These are phyloP conservation scores for Achaetomium macrosporum DNA, from an alignment of 2,329 filamentous ascomycete genomes.

Conservation along the genomic window DNA sequence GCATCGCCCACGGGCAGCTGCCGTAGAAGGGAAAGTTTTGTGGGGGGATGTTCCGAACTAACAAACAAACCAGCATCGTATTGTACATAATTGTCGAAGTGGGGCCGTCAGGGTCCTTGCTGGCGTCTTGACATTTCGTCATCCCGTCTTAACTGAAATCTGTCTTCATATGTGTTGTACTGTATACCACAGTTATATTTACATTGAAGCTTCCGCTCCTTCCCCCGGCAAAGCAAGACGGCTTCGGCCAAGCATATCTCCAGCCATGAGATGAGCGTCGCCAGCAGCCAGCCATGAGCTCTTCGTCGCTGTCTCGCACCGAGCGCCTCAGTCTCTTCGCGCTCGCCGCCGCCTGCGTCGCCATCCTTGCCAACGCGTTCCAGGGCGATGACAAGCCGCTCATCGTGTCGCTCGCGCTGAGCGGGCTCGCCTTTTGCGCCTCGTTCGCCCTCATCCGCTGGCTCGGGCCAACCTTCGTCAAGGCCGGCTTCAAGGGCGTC, in stretches of 20 bases:
- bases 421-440: slow-evolving; percentile 73
- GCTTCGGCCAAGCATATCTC: too few relatives aligned
- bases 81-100: slow-evolving; percentile 1
- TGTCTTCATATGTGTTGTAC: slow-evolving; percentile 1
- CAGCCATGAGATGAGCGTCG: not conserved
- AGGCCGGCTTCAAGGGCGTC: slow-evolving; percentile 79
- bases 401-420: slow-evolving; percentile 81
- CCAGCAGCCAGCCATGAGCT: slow-evolving; percentile 6
- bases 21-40: too few relatives aligned
- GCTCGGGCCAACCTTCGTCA: slow-evolving; percentile 86
- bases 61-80: too few relatives aligned
- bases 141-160: slow-evolving; percentile 2
- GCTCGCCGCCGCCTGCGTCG: slow-evolving; percentile 62
- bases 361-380: slow-evolving; percentile 74
- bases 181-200: too few relatives aligned
- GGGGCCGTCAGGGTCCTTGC: not conserved
- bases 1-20: too few relatives aligned
- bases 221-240: too few relatives aligned
- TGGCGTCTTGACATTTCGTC: slow-evolving; percentile 7
- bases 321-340: slow-evolving; percentile 54
- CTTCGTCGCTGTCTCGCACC: slow-evolving; percentile 41
- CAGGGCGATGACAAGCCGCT: slow-evolving; percentile 82
- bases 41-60: too few relatives aligned
- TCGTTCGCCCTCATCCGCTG: slow-evolving; percentile 85
- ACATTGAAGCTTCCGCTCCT: too few relatives aligned